These are phyloP conservation scores for Coniochaeta sp. DNA, from an alignment of 2,329 filamentous ascomycete genomes.

Conservation along the genomic window DNA sequence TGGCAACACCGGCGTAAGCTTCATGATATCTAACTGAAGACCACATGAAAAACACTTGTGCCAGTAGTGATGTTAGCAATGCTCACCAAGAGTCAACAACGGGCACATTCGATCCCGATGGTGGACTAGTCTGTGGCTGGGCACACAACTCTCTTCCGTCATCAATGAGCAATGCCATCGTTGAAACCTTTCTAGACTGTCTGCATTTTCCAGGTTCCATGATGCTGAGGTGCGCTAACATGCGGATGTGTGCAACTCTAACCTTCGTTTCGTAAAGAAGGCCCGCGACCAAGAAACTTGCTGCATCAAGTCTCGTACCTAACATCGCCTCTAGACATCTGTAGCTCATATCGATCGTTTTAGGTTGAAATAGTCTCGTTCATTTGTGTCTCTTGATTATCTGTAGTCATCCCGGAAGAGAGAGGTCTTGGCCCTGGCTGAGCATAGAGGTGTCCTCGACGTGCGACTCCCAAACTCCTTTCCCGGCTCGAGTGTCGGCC, in stretches of 20 bases:
- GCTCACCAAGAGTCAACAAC: no score
- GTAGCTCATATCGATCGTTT: neutral
- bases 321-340: neutral
- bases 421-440: neutral
- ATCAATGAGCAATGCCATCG: neutral
- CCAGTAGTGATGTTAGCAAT: no score
- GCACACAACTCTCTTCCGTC: neutral
- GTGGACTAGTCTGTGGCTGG: neutral
- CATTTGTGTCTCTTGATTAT: neutral
- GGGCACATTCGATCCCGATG: neutral
- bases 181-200: neutral
- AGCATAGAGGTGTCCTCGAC: neutral
- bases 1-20: no score
- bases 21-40: no score
- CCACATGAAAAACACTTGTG: no score
- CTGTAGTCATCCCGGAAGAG: neutral
- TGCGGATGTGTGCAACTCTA: neutral
- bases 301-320: neutral
- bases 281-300: neutral
- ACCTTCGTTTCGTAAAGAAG: neutral
- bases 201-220: neutral
- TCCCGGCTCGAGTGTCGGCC: neutral
- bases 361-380: neutral
- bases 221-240: neutral
- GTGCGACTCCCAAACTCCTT: neutral